Evolutionary conservation across 2,329 filamentous ascomycete genomes (phyloP), one percentile per base, ranked within the genome.

Genomic region (Botrytis byssoidea): DNA sequence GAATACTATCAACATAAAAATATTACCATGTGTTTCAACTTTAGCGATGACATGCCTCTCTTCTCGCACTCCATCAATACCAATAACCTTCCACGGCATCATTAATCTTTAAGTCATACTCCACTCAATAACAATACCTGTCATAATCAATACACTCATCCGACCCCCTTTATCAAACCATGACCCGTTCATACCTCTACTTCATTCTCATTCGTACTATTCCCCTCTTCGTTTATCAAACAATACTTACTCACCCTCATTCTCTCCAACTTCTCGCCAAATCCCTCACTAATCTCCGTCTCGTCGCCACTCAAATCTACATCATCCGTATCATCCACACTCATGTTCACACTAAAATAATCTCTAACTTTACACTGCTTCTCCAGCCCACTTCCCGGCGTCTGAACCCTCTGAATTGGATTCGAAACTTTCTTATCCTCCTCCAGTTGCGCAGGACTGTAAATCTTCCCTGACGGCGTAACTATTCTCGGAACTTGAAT

Each of bases 281-380:
- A 72, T 4, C n/a, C 32, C 63, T 44, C 60, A 55, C 73, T 74
- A 35, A 61, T 46, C 40, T 74, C 73, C 14, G 73, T 74, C 37
- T 74, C 73, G 55, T 71, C 46, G 6, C 68, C 42, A n/a, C 55
- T 63, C 70, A 67, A 22, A 14, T 32, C 18, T 20, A 18, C 61
- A 18, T 55, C 51, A 16, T 42, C 25, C n/a, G 25, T 14, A n/a
- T 29, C 51, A 16, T 44, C 18, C 18, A 10, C 37, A 1, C 25
- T 16, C 37, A 42, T 42, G 8, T 42, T 8, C 16, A 29, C 18
- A 44, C 37, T 42, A 7, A 42, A 37, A 59, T 10, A 32, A 42
- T 3, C 16, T n/a, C n/a, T 32, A n/a, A 14, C n/a, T 57, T 29
- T 57, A 57, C 14, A 18, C 51, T 57, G 51, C n/a, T 57, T 57